Evolutionary conservation across 805 yeast genomes (phyloP), one percentile per base, ranked within the genome.

Genomic region (Candida ovalis): DNA sequence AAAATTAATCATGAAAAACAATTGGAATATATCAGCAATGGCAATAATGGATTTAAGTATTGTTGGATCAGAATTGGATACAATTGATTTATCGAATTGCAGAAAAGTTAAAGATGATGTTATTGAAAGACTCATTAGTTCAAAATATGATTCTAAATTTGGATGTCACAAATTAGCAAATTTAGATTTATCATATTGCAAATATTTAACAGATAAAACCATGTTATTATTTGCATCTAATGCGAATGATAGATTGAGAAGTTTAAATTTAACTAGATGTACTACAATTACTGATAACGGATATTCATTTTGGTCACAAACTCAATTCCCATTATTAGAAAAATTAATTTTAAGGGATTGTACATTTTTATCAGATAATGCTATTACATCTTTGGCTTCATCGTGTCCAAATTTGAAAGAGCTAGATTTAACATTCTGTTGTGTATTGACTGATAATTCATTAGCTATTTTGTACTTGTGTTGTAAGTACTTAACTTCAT

Each of bases 21-120:
- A 79, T 42, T 86, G 92, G 92, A 88, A 84, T 55, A 80, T 86
- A 8, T 78, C 84, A 50, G 88, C 89, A 2, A 82, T 84, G 88
- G 86, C 91, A 2, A 83, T 86, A 27, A 84, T 86, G 89, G 92
- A 86, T 61, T 64, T 86, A 38, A 77, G 88, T 1, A 81, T 78
- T 1, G 81, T 84, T 28, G 90, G 90, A 8, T 69, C 73, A 30
- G 66, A 74, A 52, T 66, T 86, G 35, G 79, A 73, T 46, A 81
- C 78, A 45, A 69, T 86, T 19, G 89, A 86, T 61, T 68, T 86
- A 39, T 76, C 87, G 9, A 85, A 86, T 62, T 86, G 92, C 56
- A 69, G 90, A 21, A 84, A 82, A 55, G 88, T 86, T 1, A 72
- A 81, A 44, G 94, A 86, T 61, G 82, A 78, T 55, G 89, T 85